Percentiles rank a stretch among this genome's conserved stretches.
phyloP scores from a whole-genome alignment of 2,329 filamentous ascomycete species.

The Diaporthe destruens region DNA sequence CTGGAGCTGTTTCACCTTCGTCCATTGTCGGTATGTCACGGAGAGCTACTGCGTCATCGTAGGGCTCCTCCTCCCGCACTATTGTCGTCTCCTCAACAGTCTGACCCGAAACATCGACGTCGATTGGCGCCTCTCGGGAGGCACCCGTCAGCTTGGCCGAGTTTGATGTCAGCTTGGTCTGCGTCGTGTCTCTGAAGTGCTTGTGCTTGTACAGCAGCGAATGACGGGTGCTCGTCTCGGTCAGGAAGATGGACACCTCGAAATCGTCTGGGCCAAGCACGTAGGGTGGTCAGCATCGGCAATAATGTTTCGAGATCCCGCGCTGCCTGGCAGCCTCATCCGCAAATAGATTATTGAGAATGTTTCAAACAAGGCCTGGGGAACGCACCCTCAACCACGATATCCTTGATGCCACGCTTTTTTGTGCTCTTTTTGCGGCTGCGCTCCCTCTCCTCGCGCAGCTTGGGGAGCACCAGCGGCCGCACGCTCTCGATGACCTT shows the following conservation, averaged over 20 bases:
- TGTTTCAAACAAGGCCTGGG: conserved; percentile 33
- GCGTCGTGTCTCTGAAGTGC: conserved; percentile 72
- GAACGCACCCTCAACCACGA: conserved; percentile 78
- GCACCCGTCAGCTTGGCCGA: conserved; percentile 71
- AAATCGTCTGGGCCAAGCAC: conserved; percentile 79
- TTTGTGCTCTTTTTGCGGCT: conserved; percentile 75
- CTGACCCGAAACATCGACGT: conserved; percentile 59
- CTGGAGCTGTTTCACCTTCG: conserved; percentile 48
- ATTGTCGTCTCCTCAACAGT: conserved; percentile 50
- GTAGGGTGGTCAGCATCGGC: conserved; percentile 6
- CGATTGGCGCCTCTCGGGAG: conserved; percentile 65
- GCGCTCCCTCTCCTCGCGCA: conserved; percentile 85
- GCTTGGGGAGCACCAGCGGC: conserved; percentile 88
- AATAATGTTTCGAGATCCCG: neutral
- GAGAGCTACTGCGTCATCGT: conserved; percentile 68
- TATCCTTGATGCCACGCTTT: conserved; percentile 88
- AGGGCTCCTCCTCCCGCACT: conserved; percentile 71
- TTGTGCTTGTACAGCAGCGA: conserved; percentile 90
- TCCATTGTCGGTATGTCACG: conserved; percentile 65
- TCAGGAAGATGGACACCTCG: conserved; percentile 93
- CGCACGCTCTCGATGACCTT: conserved; percentile 88
- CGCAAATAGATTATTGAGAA: conserved; percentile 7
- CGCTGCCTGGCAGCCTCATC: neutral
- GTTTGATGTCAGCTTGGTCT: conserved; percentile 69
- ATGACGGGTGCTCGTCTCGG: conserved; percentile 86